phyloP scores from a whole-genome alignment of 148 eudicot species.

The Chenopodium quinoa region DNA sequence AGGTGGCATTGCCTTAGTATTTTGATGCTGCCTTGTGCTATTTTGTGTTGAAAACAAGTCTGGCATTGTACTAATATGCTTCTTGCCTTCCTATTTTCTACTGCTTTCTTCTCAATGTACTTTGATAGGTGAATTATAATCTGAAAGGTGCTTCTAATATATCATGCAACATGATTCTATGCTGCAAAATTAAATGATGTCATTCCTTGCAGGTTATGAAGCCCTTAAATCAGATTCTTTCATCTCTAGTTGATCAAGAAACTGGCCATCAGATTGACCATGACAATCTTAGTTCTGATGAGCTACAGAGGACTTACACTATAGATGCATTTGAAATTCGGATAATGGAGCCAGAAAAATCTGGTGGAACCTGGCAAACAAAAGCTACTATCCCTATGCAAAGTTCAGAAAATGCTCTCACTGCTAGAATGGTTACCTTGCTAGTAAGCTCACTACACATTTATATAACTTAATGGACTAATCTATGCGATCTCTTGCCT shows the following conservation, averaged over 20 bases:
- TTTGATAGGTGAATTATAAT: background rate
- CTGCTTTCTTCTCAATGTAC: background rate
- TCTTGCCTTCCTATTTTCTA: background rate
- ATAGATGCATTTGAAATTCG: constrained; percentile 94
- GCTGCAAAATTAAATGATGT: background rate
- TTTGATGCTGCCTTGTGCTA: background rate
- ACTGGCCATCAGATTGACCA: constrained; percentile 79
- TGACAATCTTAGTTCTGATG: constrained; percentile 65
- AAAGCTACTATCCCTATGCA: constrained; percentile 97
- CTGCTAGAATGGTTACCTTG: constrained; percentile 83
- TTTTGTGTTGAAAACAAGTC: background rate
- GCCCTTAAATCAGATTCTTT: constrained; percentile 93
- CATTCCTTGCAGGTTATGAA: constrained; percentile 58
- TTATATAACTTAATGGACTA: background rate
- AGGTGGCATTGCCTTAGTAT: background rate
- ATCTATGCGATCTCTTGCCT: background rate
- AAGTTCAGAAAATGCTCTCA: constrained; percentile 89
- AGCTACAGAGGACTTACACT: constrained; percentile 55
- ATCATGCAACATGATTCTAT: background rate
- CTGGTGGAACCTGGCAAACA: constrained; percentile 90
- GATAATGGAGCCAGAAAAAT: constrained; percentile 82
- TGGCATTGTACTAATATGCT: background rate
- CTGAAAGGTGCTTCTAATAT: background rate
- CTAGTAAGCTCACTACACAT: constrained; percentile 52
- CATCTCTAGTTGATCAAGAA: constrained; percentile 89